Conservation (phyloP, 208 protist species). For the Borovskyia barvae region DNA sequence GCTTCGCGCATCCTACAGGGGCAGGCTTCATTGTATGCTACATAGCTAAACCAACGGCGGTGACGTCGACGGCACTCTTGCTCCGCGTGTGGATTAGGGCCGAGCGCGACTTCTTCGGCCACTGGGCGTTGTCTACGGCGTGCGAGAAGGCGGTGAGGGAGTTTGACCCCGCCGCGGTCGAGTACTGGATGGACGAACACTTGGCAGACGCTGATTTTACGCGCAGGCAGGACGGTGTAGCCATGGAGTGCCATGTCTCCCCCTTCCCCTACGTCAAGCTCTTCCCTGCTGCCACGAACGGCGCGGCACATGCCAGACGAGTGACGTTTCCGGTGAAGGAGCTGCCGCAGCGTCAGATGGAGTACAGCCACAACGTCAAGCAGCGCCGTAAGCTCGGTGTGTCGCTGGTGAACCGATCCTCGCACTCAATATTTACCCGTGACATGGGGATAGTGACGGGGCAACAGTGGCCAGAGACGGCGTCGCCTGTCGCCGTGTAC, state of each 20-base stretch:
- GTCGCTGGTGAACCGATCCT: conserved; percentile 49
- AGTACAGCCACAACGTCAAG: conserved; percentile 42
- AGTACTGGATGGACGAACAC: conserved; percentile 42
- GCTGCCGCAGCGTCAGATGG: conserved; percentile 44
- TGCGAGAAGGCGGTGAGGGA: conserved; percentile 23
- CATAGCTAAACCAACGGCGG: conserved; percentile 16
- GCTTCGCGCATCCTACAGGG: conserved; percentile 68
- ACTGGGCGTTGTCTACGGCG: conserved; percentile 36
- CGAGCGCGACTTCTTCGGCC: conserved; percentile 50
- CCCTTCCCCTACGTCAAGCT: conserved; percentile 49
- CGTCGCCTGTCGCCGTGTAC: conserved; percentile 39
- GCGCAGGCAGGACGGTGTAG: conserved; percentile 30
- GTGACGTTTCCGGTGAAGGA: conserved; percentile 40
- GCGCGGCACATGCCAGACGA: not conserved
- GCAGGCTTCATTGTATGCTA: conserved; percentile 82
- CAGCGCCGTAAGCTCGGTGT: conserved; percentile 54
- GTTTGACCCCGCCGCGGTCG: conserved; percentile 48
- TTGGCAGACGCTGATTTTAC: conserved; percentile 19
- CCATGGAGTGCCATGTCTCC: conserved; percentile 33
- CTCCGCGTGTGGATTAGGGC: conserved; percentile 70
- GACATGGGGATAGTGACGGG: conserved; percentile 50
- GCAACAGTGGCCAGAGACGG: conserved; percentile 41
- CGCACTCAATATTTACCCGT: conserved; percentile 28
- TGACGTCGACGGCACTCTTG: conserved; percentile 1
- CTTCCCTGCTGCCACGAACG: conserved; percentile 20